Conservation (phyloP, 2,329 filamentous ascomycete genomes). For the Diaporthe aspalathi region DNA sequence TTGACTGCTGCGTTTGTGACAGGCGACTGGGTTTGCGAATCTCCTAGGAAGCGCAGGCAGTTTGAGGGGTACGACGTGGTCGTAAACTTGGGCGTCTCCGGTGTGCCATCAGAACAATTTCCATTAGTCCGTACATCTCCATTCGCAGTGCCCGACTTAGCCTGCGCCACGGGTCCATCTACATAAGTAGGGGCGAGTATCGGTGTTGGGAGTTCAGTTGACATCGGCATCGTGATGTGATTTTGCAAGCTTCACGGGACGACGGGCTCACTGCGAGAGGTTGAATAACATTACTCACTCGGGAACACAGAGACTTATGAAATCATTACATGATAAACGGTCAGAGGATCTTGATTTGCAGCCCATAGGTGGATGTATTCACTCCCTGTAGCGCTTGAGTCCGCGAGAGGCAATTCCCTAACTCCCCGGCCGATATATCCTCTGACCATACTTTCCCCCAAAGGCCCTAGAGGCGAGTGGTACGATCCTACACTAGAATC, state of each 20-base stretch:
- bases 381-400: too few species aligned
- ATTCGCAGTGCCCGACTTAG: background rate
- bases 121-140: background rate
- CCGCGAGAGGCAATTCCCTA: constrained; percentile 30
- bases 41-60: constrained; percentile 28
- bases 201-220: background rate
- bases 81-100: constrained; percentile 11
- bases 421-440: constrained; percentile 29
- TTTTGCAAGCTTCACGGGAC: background rate
- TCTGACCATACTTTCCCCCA: too few species aligned
- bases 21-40: background rate
- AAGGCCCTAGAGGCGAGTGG: too few species aligned
- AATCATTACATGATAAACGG: background rate
- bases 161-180: background rate
- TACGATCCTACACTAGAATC: too few species aligned
- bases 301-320: background rate
- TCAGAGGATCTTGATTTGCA: background rate
- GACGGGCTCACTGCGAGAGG: background rate
- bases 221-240: constrained; percentile 27
- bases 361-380: background rate
- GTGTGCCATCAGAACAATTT: background rate
- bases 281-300: background rate
- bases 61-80: constrained; percentile 37
- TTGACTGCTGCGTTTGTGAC: background rate
- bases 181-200: background rate